Percentiles rank a stretch among this genome's conserved stretches.
Evolutionary conservation across 495 filamentous ascomycete genomes (phyloP).

Genomic region (Talaromyces proteolyticus): DNA sequence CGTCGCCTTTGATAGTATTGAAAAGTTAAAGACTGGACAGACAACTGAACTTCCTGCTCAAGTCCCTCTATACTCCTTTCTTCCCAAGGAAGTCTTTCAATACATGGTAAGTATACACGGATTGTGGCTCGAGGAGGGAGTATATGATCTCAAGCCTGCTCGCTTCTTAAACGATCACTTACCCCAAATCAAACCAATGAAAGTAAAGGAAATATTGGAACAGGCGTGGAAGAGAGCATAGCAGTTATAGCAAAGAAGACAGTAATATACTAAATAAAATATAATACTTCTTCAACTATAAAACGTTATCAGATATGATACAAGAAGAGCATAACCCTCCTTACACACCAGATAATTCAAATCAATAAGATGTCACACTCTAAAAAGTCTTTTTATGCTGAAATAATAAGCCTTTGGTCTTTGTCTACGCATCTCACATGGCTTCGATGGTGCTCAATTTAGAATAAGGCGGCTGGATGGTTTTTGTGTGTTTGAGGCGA

Average conservation of each 20-base stretch:
- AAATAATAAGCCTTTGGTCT: too few relatives aligned
- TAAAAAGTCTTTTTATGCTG: too few relatives aligned
- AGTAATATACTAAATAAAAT: too few relatives aligned
- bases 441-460: background rate
- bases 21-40: slow-evolving; percentile 37
- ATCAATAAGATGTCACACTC: too few relatives aligned
- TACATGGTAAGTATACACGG: background rate
- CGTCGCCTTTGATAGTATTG: slow-evolving; percentile 40
- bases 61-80: slow-evolving; percentile 16
- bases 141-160: background rate
- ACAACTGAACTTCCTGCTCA: slow-evolving; percentile 40
- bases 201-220: slow-evolving; percentile 22
- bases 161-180: slow-evolving; percentile 26
- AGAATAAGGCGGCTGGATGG: background rate
- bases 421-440: background rate
- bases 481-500: background rate
- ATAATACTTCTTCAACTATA: too few relatives aligned
- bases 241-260: too few relatives aligned
- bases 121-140: background rate
- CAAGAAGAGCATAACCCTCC: too few relatives aligned
- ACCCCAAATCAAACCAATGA: slow-evolving; percentile 26
- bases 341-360: too few relatives aligned
- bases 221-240: slow-evolving; percentile 12
- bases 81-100: slow-evolving; percentile 22
- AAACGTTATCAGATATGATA: too few relatives aligned